Evolutionary conservation across 2,329 filamentous ascomycete species (phyloP), one percentile per base, ranked within the genome.

Genomic region (Epichloe elymi): DNA sequence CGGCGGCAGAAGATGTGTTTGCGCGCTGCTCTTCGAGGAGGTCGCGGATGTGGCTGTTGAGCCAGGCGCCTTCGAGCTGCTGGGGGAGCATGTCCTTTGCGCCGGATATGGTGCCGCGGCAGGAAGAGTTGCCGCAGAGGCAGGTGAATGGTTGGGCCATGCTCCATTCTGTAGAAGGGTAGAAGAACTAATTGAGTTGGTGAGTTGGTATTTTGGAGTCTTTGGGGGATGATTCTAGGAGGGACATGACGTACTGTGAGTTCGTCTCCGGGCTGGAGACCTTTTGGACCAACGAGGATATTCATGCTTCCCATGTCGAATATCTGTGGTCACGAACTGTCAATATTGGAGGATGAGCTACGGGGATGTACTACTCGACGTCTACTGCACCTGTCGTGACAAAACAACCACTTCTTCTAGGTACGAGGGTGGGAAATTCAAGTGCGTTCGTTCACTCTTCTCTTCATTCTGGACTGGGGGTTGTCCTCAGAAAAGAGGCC

Each of bases 71-170:
- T 40, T 73, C 67, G 55, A 87, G 68, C 58, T 79, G 72, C 41
- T 67, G 64, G 12, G 63, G 63, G 57, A 5, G 67, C 8, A 86
- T 82, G 59, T 79, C 73, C 58, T 70, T 74, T 12, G 84, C 84
- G 15, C 84, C 84, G 42, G 68, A 65, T 55, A 88, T 85, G 55
- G 65, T 71, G 15, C 82, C 82, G 49, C 74, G 73, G 67, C 84
- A 88, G 19, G 69, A 67, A 0, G 69, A 57, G 4, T 71, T 72
- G 54, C 73, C 72, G 62, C 84, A 88, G 53, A 76, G 69, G 63
- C 84, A 88, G 53, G 76, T 67, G 61, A 88, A 88, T 4, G 81
- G 74, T 69, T 87, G 83, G 35, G 79, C 79, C 83, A 88, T 86
- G 60, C 72, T 60, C 82, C 82, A 88, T 66, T 88, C 84, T 1